phyloP scores from a whole-genome alignment of 1,139 yeast species.

The Zygosaccharomyces sapae region DNA sequence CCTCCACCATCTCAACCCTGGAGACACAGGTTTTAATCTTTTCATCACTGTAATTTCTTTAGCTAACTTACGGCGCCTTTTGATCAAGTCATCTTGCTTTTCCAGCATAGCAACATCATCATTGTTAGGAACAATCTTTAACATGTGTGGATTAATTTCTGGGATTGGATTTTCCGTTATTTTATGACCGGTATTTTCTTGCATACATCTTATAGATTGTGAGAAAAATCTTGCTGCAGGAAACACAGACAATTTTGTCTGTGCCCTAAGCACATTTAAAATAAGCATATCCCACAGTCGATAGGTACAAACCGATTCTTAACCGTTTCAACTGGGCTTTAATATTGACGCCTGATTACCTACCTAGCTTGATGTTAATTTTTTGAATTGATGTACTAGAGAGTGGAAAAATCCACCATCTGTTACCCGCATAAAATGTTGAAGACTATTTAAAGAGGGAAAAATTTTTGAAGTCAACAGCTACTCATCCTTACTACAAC shows the following conservation, averaged over 20 bases:
- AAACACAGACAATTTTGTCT: conserved; percentile 2
- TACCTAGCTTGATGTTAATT: background rate
- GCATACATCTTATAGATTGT: conserved; percentile 7
- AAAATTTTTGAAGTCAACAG: background rate
- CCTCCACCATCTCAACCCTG: conserved; percentile 85
- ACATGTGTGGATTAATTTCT: conserved; percentile 20
- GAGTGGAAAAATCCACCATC: background rate
- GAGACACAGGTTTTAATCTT: conserved; percentile 74
- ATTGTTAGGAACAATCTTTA: conserved; percentile 42
- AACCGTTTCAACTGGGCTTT: background rate
- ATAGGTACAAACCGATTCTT: background rate
- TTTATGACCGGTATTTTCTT: conserved; percentile 1
- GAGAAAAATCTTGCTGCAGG: conserved; percentile 10
- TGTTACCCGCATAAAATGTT: conserved; percentile 6
- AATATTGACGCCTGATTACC: background rate
- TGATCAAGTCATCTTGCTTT: conserved; percentile 66
- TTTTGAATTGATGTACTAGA: background rate
- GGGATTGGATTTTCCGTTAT: background rate
- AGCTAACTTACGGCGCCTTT: conserved; percentile 68
- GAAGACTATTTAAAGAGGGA: conserved; percentile 1
- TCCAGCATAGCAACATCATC: conserved; percentile 65
- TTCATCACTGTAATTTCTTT: conserved; percentile 69
- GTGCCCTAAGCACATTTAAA: conserved; percentile 8
- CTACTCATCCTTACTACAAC: background rate
- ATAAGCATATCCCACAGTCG: conserved; percentile 7